phyloP scores from a whole-genome alignment of 2,329 filamentous ascomycete genomes.

The Aphanocladium album region DNA sequence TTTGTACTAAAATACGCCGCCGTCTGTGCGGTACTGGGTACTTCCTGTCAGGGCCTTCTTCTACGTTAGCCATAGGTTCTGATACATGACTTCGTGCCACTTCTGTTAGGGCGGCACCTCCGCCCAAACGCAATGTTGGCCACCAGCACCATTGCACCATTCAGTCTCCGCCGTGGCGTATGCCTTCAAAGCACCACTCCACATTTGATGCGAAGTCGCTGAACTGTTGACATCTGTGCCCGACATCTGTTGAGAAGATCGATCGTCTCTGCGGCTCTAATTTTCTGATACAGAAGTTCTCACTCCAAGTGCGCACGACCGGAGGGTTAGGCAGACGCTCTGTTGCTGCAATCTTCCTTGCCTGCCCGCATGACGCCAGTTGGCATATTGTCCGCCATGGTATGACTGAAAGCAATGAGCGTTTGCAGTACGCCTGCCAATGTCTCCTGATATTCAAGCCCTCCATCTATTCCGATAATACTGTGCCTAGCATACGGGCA shows the following conservation, averaged over 20 bases:
- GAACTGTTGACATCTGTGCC: constrained; percentile 2
- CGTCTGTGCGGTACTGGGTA: background rate
- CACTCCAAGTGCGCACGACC: background rate
- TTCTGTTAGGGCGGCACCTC: background rate
- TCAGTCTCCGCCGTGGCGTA: constrained; percentile 1
- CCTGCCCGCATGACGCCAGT: constrained; percentile 1
- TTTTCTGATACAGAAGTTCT: background rate
- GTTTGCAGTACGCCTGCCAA: constrained; percentile 13
- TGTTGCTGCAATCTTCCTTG: background rate
- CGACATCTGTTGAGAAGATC: background rate
- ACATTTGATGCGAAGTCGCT: constrained; percentile 3
- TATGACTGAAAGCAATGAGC: constrained; percentile 12
- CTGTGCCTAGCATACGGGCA: constrained; percentile 26
- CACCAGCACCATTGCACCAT: constrained; percentile 3
- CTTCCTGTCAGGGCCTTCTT: background rate
- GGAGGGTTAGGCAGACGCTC: background rate
- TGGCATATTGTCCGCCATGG: constrained; percentile 12
- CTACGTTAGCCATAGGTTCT: background rate
- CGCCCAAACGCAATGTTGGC: background rate
- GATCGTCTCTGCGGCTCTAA: background rate
- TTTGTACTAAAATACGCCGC: background rate
- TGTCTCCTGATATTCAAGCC: constrained; percentile 9
- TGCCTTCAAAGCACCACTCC: constrained; percentile 1
- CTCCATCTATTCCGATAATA: constrained; percentile 12
- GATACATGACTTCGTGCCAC: background rate